Base-by-base conservation (phyloP, 805 yeast genomes). In the Saturnispora halmiae region DNA sequence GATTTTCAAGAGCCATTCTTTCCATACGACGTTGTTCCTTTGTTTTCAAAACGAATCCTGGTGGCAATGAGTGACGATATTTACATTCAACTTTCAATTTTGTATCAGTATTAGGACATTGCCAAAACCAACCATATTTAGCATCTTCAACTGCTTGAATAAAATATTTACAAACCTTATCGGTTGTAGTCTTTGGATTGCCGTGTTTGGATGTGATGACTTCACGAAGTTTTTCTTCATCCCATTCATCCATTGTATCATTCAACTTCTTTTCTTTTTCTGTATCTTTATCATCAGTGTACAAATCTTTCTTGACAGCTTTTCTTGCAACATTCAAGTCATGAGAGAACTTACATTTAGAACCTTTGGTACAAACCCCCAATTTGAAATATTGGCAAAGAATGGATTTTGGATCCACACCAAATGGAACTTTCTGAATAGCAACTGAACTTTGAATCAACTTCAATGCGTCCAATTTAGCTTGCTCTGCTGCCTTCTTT, bases 41-140 rank as follows among this genome's bases (percentile, higher is more conserved):
- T 28, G 98, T 94, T 71, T 92, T 92, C 65, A 92, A 74, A 44
- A 85, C 94, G 63, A 87, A 94, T 1, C 98, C 99, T 35, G 94
- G 88, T 31, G 99, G 99, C 56, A 92, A 70, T 7, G 96, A 82
- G 63, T 92, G 99, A 63, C 76, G 79, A 67, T 92, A 92, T 69
- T 81, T 90, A 75, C 99, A 92, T 46, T 76, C 81, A 20, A 43
- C 49, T 22, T 51, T 52, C 29, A 31, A 44, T 40, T 58, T 58
- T 46, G 82, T 77, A 50, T 95, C 96, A 31, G 90, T 88, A 52
- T 85, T 85, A 21, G 98, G 98, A 68, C 98, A 92, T 16, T 73
- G 71, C 98, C 98, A 92, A 64, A 92, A 88, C 98, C 98, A 92
- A 56, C 98, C 98, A 59, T 92, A 92, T 59, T 90, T 90, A 44